Evolutionary conservation across 257 asterid species (phyloP), one percentile per base, ranked within the genome.

Genomic region (Fraxinus anomala): DNA sequence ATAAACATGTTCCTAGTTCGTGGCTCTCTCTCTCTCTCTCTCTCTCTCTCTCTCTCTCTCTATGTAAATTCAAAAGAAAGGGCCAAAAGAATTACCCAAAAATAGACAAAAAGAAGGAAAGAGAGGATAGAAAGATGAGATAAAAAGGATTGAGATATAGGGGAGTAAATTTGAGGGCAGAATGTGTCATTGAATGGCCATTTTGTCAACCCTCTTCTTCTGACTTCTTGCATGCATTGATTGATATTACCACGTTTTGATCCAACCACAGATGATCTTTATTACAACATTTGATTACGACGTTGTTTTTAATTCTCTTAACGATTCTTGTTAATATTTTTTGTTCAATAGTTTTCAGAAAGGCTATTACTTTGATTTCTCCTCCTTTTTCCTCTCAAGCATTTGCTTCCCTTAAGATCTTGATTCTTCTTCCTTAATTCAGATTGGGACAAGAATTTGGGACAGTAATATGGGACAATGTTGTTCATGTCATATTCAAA

Each of bases 381-480:
- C 69, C 69, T 24, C 69, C 34, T 24, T 63, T 42, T 63, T 23
- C 69, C 69, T 63, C 69, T 63, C 69, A 26, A 24, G 36, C 69
- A 63, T 26, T 24, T 63, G 69, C 69, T 63, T 19, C 69, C 69
- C 34, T 3, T 24, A 2, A 63, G 69, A 63, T 63, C 69, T 26
- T 24, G 69, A 63, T 63, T 63, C 69, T 26, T 26, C 69, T 63
- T 63, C 69, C 69, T 63, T 63, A 3, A 63, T 47, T 47, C 56
- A 16, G 6, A 12, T 40, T 40, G 75, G 76, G 72, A 54, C 74
- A 30, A 40, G 36, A 39, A 19, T 70, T 47, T 56, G 73, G 78
- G 83, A 74, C 78, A 39, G 36, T 72, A 80, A 80, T 6, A 87
- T 94, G 98, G 98, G 98, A 76, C 93, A 90, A 63, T 92, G 96